Base-by-base conservation (phyloP, 805 yeast genomes). In the Lipomyces orientalis region DNA sequence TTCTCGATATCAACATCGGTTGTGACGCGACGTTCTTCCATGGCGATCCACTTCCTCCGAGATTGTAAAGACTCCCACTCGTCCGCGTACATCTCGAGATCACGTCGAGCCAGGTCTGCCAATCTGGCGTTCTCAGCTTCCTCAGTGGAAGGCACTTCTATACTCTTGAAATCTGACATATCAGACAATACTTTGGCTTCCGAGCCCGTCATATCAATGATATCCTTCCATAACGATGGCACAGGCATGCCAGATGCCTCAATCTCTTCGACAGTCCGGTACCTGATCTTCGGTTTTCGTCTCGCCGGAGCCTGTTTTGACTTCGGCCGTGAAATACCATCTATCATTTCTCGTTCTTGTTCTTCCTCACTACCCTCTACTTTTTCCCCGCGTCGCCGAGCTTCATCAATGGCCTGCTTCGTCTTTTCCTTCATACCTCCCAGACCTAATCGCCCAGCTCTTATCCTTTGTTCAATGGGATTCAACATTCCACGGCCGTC, bases 361-460 rank as follows among this genome's bases (percentile, higher is more conserved):
- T 71, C 72, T 8, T 70, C 69, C 43, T 67, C 67, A 3, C 68
- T 73, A n/a, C 43, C 19, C 10, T 29, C 66, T 66, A 46, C 61
- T 33, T 54, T 31, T 22, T 60, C 73, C 19, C 69, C 74, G n/a
- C 71, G 58, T 22, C 69, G 64, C n/a, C 68, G 56, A n/a, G 70
- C 68, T 62, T 74, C 69, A 39, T 64, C 69, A 12, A 67, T 65
- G n/a, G 75, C 70, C 22, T 64, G 66, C 57, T 65, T 62, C 58
- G 78, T 77, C 70, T 77, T 73, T 70, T 84, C 87, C 19, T 78
- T 72, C 51, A 83, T 76, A 34, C 86, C 93, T 60, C 97, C 97
- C 35, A 93, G 83, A 2, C 97, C 97, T 22, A 86, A 78, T 0
- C 91, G 88, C 55, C 84, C 85, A 0, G 90, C 90, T 52, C 95